phyloP scores from a whole-genome alignment of 257 asterid species.

The Leonotis leonurus region DNA sequence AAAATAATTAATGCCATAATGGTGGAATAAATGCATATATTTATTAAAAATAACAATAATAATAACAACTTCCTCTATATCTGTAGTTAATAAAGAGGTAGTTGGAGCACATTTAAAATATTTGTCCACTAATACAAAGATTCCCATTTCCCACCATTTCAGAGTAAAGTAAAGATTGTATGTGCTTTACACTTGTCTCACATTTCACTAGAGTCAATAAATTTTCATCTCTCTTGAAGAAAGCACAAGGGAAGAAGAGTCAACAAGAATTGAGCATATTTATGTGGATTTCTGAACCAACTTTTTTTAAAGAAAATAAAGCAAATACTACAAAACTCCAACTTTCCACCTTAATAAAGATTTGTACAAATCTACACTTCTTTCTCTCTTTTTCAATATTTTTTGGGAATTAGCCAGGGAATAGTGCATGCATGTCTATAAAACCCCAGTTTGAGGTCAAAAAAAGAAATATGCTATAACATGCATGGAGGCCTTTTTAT shows the following conservation, averaged over 20 bases:
- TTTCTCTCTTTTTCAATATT: background rate
- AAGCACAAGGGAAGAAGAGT: background rate
- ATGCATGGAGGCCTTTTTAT: constrained; percentile 8
- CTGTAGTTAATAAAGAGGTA: constrained; percentile 14
- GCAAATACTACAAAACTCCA: background rate
- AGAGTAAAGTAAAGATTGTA: background rate
- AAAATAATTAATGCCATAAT: background rate
- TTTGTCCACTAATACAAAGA: background rate
- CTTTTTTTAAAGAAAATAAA: constrained; percentile 2
- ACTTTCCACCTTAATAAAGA: constrained; percentile 16
- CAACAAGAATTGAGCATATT: background rate
- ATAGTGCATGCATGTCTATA: constrained; percentile 10
- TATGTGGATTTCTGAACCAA: background rate
- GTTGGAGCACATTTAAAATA: constrained; percentile 19
- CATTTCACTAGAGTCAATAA: constrained; percentile 8
- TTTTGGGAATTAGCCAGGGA: background rate
- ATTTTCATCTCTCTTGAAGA: constrained; percentile 8
- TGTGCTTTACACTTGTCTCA: constrained; percentile 18
- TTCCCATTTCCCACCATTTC: background rate
- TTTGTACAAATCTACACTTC: background rate
- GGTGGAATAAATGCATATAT: background rate
- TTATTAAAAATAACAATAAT: background rate
- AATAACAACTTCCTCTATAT: background rate
- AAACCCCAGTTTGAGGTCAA: background rate
- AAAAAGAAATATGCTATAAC: background rate